These are phyloP conservation scores for Onygenales sp. DNA, from an alignment of 2,329 filamentous ascomycete genomes.

Conservation along the genomic window DNA sequence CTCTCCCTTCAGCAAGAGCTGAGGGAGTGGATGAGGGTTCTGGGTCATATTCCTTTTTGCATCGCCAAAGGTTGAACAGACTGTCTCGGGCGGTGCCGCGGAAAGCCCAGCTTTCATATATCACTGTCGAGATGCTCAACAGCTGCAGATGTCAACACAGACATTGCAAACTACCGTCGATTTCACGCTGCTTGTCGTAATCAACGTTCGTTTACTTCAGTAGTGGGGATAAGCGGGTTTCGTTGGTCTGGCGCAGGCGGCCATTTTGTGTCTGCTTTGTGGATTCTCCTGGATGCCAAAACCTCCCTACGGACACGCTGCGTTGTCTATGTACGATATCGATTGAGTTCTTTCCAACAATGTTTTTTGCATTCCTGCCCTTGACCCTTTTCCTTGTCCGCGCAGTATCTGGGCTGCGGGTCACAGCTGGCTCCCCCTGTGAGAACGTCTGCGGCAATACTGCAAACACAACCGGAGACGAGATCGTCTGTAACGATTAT, in stretches of 20 bases:
- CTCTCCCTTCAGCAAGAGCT: neutral
- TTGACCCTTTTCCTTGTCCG: conserved; percentile 15
- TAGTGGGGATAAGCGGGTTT: neutral
- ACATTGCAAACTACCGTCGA: neutral
- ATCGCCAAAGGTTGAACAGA: neutral
- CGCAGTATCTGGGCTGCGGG: conserved; percentile 19
- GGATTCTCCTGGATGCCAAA: neutral
- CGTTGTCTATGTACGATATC: neutral
- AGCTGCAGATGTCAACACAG: neutral
- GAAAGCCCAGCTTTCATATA: neutral
- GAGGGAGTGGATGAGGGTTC: neutral
- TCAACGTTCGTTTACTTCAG: neutral
- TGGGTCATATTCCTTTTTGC: neutral
- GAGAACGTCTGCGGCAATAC: conserved; percentile 20
- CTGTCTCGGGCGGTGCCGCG: neutral
- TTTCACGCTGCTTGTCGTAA: neutral
- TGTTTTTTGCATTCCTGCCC: conserved; percentile 10
- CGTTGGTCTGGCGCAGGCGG: too few relatives aligned
- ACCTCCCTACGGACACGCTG: too few relatives aligned
- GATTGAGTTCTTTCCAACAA: conserved; percentile 4
- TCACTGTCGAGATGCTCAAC: neutral
- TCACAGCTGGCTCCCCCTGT: conserved; percentile 30
- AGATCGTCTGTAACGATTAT: conserved; percentile 33
- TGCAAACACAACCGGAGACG: conserved; percentile 29
- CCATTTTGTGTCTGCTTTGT: neutral